These are phyloP conservation scores for Metschnikowia orientalis DNA, from an alignment of 805 yeast genomes.

Conservation along the genomic window DNA sequence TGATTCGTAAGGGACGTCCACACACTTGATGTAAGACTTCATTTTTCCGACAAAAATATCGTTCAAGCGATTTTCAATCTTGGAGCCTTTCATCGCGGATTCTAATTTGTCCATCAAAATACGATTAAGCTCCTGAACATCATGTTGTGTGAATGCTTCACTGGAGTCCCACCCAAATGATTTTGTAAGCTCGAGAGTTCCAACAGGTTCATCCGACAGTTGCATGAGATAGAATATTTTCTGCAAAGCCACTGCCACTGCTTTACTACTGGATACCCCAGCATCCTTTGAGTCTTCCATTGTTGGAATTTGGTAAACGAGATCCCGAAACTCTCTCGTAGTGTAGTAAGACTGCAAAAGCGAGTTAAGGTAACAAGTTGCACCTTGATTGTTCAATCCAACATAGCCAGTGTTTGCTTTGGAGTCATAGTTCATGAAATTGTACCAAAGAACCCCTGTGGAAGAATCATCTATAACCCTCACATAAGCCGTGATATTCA, in stretches of 20 bases:
- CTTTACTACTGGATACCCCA: slow-evolving; percentile 25
- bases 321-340: slow-evolving; percentile 74
- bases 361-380: slow-evolving; percentile 95
- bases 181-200: slow-evolving; percentile 79
- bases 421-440: slow-evolving; percentile 78
- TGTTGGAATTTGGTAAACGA: slow-evolving; percentile 89
- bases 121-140: slow-evolving; percentile 93
- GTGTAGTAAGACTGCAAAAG: slow-evolving; percentile 85
- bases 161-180: slow-evolving; percentile 97
- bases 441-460: slow-evolving; percentile 96
- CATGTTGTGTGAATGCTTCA: slow-evolving; percentile 97
- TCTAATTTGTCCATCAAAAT: slow-evolving; percentile 93
- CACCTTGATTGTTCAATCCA: slow-evolving; percentile 95
- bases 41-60: slow-evolving; percentile 92
- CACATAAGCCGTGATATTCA: slow-evolving; percentile 74
- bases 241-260: slow-evolving; percentile 80
- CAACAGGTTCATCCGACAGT: slow-evolving; percentile 70
- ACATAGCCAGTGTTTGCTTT: slow-evolving; percentile 84
- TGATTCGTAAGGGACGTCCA: slow-evolving; percentile 89
- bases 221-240: slow-evolving; percentile 78
- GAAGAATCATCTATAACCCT: slow-evolving; percentile 72
- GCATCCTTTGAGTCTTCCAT: slow-evolving; percentile 24
- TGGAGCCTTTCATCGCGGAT: slow-evolving; percentile 83
- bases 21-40: slow-evolving; percentile 91
- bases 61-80: slow-evolving; percentile 52